Percentiles rank a stretch among this genome's conserved stretches.
phyloP scores from a whole-genome alignment of 148 eudicot species.

The Heliamphora exappendiculata region DNA sequence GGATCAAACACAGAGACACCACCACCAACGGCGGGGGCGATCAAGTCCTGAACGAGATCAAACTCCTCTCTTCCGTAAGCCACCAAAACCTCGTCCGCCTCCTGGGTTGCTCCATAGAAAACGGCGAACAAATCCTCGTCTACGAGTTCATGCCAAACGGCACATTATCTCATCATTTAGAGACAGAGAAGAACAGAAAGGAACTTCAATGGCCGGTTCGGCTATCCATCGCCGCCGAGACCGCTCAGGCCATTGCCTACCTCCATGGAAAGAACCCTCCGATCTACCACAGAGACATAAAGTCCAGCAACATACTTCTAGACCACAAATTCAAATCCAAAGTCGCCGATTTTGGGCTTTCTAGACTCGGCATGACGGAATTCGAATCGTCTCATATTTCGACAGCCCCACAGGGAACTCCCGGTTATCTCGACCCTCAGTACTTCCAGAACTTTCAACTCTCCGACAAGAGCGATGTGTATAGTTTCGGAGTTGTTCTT shows the following conservation, averaged over 20 bases:
- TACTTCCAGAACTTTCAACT: slow-evolving; percentile 26
- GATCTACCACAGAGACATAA: slow-evolving; percentile 39
- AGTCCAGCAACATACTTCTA: slow-evolving; percentile 32
- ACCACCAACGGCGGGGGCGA: slow-evolving; percentile 18
- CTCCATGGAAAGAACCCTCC: slow-evolving; percentile 32
- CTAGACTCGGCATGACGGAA: slow-evolving; percentile 24
- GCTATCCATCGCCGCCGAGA: slow-evolving; percentile 26
- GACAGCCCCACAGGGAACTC: slow-evolving; percentile 41
- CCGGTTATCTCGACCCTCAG: slow-evolving; percentile 37
- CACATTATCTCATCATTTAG: slow-evolving; percentile 30
- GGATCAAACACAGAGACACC: slow-evolving; percentile 17
- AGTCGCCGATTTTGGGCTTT: slow-evolving; percentile 41
- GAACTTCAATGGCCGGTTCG: slow-evolving; percentile 33
- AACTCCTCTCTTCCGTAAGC: slow-evolving; percentile 25
- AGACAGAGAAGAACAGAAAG: slow-evolving; percentile 15
- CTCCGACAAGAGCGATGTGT: slow-evolving; percentile 37
- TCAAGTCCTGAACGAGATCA: slow-evolving; percentile 31
- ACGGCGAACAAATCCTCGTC: slow-evolving; percentile 30
- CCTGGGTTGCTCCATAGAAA: slow-evolving; percentile 29
- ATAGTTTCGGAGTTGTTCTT: slow-evolving; percentile 42
- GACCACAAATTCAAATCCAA: slow-evolving; percentile 30
- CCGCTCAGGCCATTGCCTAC: slow-evolving; percentile 33
- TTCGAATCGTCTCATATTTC: slow-evolving; percentile 35
- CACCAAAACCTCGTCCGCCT: slow-evolving; percentile 30
- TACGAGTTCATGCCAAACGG: slow-evolving; percentile 34